Base-by-base conservation (phyloP, 2,329 filamentous ascomycete species). In the Lomentospora prolificans region DNA sequence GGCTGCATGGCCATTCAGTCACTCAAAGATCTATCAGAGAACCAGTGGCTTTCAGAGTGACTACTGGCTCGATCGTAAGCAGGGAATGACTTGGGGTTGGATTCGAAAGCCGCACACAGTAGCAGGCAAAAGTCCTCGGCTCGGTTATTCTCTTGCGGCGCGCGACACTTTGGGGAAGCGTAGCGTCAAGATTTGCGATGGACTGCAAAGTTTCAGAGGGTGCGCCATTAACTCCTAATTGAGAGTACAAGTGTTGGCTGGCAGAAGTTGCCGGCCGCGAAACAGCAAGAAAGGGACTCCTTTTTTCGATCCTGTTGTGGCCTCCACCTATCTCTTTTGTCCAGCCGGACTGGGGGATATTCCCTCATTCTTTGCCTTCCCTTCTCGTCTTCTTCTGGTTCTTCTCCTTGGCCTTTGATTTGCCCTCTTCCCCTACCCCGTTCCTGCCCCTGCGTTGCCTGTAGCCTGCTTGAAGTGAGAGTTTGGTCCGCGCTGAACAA, bases 321-420 rank as follows among this genome's bases (percentile, higher is more conserved):
- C 44, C 1, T 25, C 44, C 22, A 17, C 10, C 24, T 22, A 9
- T 19, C 8, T 19, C 44, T 48, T 48, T 48, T 48, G 24, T 48
- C 44, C 44, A 48, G 22, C 48, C 48, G 48, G 30, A 31, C n/a
- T 28, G 48, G 7, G 12, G 41, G 41, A 17, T 33, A 25, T 51
- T 12, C 27, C 12, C 14, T 51, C 30, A 17, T 19, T 30, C 24
- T 51, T 51, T 51, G 19, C 25, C 17, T n/a, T 53, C 50, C 14
- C 33, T 36, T 39, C 27, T 28, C 17, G 17, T 25, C 53, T 54
- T 55, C 17, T 51, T 58, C 56, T 28, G 52, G 55, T 55, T 58
- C 52, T 46, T 51, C 51, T 58, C 36, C 33, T 28, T 28, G 53
- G 55, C 57, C 22, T 53, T 53, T 24, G 17, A 19, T 19, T 10